A percentile compares a stretch with the other conserved stretches of the same genome.
Evolutionary conservation across 805 yeast species (phyloP).

Genomic region (Kluyveromyces nonfermentans): DNA sequence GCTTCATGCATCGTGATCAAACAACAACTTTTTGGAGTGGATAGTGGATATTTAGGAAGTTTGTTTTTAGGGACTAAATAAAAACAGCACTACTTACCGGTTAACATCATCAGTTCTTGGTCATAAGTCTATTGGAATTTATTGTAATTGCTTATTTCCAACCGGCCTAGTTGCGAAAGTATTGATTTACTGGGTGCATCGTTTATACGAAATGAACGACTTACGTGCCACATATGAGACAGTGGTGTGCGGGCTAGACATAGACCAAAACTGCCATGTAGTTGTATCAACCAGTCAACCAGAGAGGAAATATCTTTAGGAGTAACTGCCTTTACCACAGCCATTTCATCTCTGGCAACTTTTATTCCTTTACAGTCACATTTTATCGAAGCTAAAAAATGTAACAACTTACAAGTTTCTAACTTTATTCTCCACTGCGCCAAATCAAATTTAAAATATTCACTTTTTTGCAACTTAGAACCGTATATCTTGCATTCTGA

Average conservation of each 20-base stretch:
- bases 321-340: conserved; percentile 54
- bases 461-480: conserved; percentile 39
- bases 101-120: conserved; percentile 2
- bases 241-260: conserved; percentile 47
- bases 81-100: background rate
- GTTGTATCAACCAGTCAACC: conserved; percentile 54
- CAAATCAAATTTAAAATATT: conserved; percentile 38
- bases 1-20: background rate
- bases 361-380: conserved; percentile 47
- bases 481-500: conserved; percentile 45
- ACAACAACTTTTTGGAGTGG: background rate
- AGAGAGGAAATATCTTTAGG: conserved; percentile 46
- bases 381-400: conserved; percentile 51
- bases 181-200: conserved; percentile 69
- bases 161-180: conserved; percentile 44
- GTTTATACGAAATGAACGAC: conserved; percentile 51
- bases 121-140: conserved; percentile 11
- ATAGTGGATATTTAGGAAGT: background rate
- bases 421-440: conserved; percentile 47
- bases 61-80: background rate
- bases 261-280: conserved; percentile 58
- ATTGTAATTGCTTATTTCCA: conserved; percentile 33
- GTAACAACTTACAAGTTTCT: conserved; percentile 44
- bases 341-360: conserved; percentile 45
- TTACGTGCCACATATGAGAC: conserved; percentile 42